A percentile compares a stretch with the other conserved stretches of the same genome.
phyloP scores from a whole-genome alignment of 164 flowering plant species.

The Tinospora cordifolia region DNA sequence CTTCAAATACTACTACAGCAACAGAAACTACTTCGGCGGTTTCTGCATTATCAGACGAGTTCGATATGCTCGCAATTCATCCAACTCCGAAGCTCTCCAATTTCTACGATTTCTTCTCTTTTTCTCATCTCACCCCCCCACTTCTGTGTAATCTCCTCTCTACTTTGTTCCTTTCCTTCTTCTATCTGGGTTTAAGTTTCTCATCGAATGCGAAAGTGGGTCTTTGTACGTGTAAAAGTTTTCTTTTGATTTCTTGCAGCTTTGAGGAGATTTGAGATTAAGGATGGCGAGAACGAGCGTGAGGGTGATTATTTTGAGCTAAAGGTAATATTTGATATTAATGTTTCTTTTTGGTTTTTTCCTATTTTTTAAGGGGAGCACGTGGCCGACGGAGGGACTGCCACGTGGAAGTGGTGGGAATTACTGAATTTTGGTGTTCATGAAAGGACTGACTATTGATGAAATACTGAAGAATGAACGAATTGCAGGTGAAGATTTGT shows the following conservation, averaged over 20 bases:
- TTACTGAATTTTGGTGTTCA: neutral
- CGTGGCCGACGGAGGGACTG: neutral
- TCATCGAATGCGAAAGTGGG: neutral
- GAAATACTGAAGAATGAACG: too few relatives aligned
- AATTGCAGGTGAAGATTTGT: slow-evolving; percentile 75
- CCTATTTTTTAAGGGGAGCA: neutral
- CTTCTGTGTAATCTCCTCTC: slow-evolving; percentile 43
- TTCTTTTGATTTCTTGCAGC: slow-evolving; percentile 13
- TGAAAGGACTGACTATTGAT: neutral
- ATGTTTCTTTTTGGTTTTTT: neutral
- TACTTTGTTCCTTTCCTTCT: neutral
- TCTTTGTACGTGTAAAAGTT: neutral
- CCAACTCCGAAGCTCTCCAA: slow-evolving; percentile 81
- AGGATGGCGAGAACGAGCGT: slow-evolving; percentile 33
- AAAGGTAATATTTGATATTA: slow-evolving; percentile 39
- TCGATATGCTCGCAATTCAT: slow-evolving; percentile 73
- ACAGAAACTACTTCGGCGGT: too few relatives aligned
- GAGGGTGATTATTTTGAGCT: slow-evolving; percentile 74
- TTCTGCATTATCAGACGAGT: slow-evolving; percentile 33
- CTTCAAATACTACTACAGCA: slow-evolving; percentile 18
- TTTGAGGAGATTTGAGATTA: slow-evolving; percentile 35
- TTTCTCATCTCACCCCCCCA: slow-evolving; percentile 69
- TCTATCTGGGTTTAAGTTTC: too few relatives aligned
- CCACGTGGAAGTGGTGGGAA: neutral
- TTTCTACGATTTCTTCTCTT: slow-evolving; percentile 90